Base-by-base conservation (phyloP, 805 yeast species). In the Ogataea salicorniae region DNA sequence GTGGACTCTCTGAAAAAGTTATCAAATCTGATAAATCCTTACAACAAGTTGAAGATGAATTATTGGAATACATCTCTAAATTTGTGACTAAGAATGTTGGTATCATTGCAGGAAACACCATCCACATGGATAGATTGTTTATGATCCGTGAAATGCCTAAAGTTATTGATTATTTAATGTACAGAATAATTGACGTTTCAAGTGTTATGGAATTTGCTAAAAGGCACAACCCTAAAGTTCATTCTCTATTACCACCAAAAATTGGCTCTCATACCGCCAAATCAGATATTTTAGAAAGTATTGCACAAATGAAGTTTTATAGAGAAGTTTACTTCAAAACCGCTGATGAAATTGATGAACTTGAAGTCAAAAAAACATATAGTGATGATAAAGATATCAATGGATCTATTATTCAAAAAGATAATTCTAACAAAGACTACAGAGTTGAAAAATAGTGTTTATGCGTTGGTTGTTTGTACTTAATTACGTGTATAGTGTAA, bases 121-220 rank as follows among this genome's bases (percentile, higher is more conserved):
- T 94, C 17, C 97, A 94, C 64, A 83, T 88, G 83, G 99, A 94
- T 64, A 77, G 89, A 49, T 74, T 85, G 43, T 94, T 92, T 66
- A 76, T 94, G 84, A 70, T 80, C 62, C 74, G 79, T 45, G 96
- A 92, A 59, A 82, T 94, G 70, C 98, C 98, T 0, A 65, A 74
- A 42, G 83, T 88, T 7, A 53, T 77, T n/a, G 77, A 77, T 37
- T 73, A 73, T 49, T 66, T 79, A 56, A 78, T 71, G 61, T 94
- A 94, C 63, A 76, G 99, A 46, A 74, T 91, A 37, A 77, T 94
- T 37, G 99, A 94, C 60, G 99, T 94, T 15, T 83, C 95, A n/a
- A 73, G 90, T 1, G 70, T 94, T 41, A 79, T 81, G 76, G 99
- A 94, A 66, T 68, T 90, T 15, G 84, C 91, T 0, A 71, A 68